Evolutionary conservation across 129 eudicot species (phyloP).

Genomic region (Oenanthe sinensis): DNA sequence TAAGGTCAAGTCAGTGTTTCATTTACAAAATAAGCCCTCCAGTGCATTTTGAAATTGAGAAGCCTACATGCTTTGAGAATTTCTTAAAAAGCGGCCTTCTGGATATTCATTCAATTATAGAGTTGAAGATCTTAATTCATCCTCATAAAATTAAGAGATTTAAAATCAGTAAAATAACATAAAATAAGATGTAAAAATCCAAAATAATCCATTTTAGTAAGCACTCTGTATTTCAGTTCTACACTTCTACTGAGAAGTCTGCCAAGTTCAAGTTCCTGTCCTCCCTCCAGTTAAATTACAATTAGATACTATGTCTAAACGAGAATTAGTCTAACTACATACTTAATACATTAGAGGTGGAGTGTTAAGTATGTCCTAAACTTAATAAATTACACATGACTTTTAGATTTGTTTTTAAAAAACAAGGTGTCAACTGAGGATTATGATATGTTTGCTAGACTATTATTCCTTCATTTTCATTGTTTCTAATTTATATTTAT

Average conservation of each 20-base stretch:
- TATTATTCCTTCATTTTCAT: neutral
- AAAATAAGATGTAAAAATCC: too few relatives aligned
- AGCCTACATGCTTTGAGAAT: neutral
- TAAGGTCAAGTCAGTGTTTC: neutral
- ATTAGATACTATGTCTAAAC: too few relatives aligned
- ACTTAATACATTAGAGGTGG: too few relatives aligned
- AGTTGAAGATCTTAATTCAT: neutral
- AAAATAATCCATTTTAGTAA: too few relatives aligned
- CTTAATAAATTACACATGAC: neutral
- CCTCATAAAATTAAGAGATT: neutral
- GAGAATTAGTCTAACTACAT: neutral
- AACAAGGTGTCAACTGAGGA: neutral
- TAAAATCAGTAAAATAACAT: too few relatives aligned
- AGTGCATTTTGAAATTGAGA: neutral
- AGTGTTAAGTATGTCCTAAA: neutral
- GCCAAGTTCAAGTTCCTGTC: too few relatives aligned
- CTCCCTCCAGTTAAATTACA: too few relatives aligned
- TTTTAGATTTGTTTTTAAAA: too few relatives aligned
- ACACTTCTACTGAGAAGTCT: too few relatives aligned
- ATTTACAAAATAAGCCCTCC: neutral
- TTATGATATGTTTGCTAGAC: neutral
- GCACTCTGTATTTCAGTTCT: too few relatives aligned
- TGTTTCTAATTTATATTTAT: too few relatives aligned
- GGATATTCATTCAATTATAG: neutral
- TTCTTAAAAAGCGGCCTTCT: neutral